A percentile compares a stretch with the other conserved stretches of the same genome.
Conservation (phyloP, 2,329 filamentous ascomycete species). For the Epichloe bromicola region DNA sequence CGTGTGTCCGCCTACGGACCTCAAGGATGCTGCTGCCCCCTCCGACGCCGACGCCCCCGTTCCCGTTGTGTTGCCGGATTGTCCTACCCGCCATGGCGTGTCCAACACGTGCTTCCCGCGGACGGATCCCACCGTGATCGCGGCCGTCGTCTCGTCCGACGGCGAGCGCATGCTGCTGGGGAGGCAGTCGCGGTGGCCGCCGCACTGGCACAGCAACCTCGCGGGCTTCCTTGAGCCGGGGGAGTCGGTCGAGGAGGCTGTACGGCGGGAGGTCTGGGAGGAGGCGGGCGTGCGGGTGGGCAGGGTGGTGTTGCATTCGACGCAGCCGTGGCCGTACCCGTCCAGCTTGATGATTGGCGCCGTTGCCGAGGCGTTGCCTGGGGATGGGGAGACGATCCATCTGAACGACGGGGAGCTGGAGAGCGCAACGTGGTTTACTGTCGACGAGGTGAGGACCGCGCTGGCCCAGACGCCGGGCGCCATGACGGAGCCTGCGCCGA, state of each 20-base stretch:
- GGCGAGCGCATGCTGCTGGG: conserved; percentile 70
- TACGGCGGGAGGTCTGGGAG: conserved; percentile 75
- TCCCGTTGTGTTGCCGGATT: conserved; percentile 30
- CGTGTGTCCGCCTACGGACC: conserved; percentile 60
- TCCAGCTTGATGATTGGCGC: conserved; percentile 78
- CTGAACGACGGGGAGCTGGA: conserved; percentile 88
- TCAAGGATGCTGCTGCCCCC: conserved; percentile 25
- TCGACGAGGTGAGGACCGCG: conserved; percentile 70
- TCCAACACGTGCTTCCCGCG: conserved; percentile 88
- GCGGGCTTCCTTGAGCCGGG: conserved; percentile 78
- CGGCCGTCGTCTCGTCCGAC: conserved; percentile 75
- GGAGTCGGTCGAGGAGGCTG: conserved; percentile 78
- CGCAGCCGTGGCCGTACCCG: conserved; percentile 81
- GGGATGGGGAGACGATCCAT: conserved; percentile 61
- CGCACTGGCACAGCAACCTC: conserved; percentile 77
- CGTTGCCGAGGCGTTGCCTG: conserved; percentile 69
- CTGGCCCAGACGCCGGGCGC: conserved; percentile 51
- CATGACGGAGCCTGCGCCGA: conserved; percentile 49
- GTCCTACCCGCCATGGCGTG: conserved; percentile 69
- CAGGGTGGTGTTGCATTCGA: conserved; percentile 68
- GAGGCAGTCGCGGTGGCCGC: conserved; percentile 71
- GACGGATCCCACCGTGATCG: conserved; percentile 91
- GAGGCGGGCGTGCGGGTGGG: conserved; percentile 67
- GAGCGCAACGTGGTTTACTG: conserved; percentile 73
- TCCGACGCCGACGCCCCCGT: conserved; percentile 7